Conservation (phyloP, 345 rosid genomes). For the Bruguiera gymnorhiza region DNA sequence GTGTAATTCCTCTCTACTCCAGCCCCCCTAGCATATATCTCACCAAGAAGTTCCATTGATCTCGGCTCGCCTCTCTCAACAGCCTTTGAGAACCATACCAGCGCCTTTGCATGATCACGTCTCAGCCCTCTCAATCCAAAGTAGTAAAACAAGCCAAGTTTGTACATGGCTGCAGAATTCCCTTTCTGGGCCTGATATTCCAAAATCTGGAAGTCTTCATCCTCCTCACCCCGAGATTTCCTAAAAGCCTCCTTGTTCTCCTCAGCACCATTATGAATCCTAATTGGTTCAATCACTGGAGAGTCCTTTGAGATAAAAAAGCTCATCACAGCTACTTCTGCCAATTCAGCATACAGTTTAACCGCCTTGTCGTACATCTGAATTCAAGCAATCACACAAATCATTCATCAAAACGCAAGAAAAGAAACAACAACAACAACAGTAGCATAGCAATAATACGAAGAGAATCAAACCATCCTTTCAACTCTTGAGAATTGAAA, state of each 20-base stretch:
- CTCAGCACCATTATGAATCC: constrained; percentile 91
- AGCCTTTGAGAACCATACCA: constrained; percentile 85
- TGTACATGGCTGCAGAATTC: constrained; percentile 84
- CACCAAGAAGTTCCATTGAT: constrained; percentile 97
- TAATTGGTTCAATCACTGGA: constrained; percentile 77
- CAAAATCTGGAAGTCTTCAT: constrained; percentile 93
- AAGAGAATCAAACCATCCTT: no score
- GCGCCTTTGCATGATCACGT: constrained; percentile 83
- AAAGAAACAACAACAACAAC: not conserved
- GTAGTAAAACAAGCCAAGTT: constrained; percentile 80
- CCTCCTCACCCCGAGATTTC: constrained; percentile 93
- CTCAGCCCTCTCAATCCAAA: constrained; percentile 95
- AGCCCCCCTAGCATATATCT: constrained; percentile 96
- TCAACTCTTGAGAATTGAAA: not conserved
- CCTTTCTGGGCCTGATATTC: constrained; percentile 98
- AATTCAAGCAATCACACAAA: constrained; percentile 7
- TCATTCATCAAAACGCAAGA: not conserved
- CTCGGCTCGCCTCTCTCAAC: constrained; percentile 87
- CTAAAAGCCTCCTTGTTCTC: constrained; percentile 91
- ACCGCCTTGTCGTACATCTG: constrained; percentile 94
- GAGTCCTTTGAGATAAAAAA: constrained; percentile 89
- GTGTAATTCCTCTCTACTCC: constrained; percentile 97
- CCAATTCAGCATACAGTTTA: constrained; percentile 74
- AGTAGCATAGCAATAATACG: no score
- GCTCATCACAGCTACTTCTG: constrained; percentile 87